These are phyloP conservation scores for Acidiella bohemica DNA, from an alignment of 495 filamentous ascomycete genomes.

Conservation along the genomic window DNA sequence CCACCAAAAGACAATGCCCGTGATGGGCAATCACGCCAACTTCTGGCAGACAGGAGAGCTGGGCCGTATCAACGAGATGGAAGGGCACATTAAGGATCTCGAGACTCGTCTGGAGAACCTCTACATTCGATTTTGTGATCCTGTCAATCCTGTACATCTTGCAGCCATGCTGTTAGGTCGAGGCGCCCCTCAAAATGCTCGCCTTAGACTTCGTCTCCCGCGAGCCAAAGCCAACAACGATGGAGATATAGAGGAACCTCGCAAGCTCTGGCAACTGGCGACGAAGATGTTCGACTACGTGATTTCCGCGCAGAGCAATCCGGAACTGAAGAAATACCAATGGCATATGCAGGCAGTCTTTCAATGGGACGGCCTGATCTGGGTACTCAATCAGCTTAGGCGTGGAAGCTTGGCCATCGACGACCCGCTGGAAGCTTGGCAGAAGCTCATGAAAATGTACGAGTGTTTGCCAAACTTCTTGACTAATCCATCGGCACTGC, in stretches of 20 bases:
- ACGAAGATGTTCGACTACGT: constrained; percentile 13
- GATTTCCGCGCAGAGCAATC: constrained; percentile 5
- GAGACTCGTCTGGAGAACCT: constrained; percentile 13
- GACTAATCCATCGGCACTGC: constrained; percentile 2
- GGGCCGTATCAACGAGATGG: neutral
- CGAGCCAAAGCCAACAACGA: constrained; percentile 2
- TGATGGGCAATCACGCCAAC: neutral
- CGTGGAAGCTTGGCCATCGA: neutral
- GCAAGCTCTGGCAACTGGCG: constrained; percentile 9
- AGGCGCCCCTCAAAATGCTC: neutral
- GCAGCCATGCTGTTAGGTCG: constrained; percentile 7
- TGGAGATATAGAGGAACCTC: constrained; percentile 2
- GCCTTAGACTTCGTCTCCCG: constrained; percentile 13
- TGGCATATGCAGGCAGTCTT: constrained; percentile 19
- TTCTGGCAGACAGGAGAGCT: constrained; percentile 1
- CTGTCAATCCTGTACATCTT: constrained; percentile 10
- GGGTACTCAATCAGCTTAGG: constrained; percentile 15
- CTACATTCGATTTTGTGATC: constrained; percentile 18
- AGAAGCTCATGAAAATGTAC: constrained; percentile 7
- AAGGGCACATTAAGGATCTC: constrained; percentile 1
- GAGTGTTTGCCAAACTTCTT: constrained; percentile 5
- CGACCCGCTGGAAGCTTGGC: constrained; percentile 6
- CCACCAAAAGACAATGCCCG: constrained; percentile 5
- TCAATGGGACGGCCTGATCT: constrained; percentile 18
- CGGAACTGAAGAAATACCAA: constrained; percentile 7